Conservation (phyloP, 2,329 filamentous ascomycete genomes). For the Chaetothyriales sp. region DNA sequence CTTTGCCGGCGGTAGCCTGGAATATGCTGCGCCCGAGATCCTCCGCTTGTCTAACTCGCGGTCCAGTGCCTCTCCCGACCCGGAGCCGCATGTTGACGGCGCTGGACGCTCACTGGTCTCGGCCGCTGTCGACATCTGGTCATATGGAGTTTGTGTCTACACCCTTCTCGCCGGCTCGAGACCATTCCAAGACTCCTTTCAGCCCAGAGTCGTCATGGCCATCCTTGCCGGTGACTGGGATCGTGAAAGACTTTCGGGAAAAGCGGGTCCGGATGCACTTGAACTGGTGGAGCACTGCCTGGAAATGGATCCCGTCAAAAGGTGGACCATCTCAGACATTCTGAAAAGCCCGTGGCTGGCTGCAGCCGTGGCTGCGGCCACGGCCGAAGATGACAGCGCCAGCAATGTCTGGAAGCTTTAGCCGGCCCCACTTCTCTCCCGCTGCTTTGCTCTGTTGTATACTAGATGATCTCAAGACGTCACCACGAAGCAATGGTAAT, state of each 20-base stretch:
- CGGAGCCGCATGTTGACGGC: not conserved
- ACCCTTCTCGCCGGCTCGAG: conserved; percentile 46
- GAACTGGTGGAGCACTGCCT: conserved; percentile 49
- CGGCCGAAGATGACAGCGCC: conserved; percentile 1
- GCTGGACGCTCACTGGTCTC: conserved; percentile 24
- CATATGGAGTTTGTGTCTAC: conserved; percentile 51
- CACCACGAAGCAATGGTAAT: not conserved
- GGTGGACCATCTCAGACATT: conserved; percentile 46
- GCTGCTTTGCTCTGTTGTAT: not conserved
- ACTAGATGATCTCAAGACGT: not conserved
- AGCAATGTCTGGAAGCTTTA: not conserved
- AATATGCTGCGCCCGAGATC: conserved; percentile 38
- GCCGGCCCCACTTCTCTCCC: not conserved
- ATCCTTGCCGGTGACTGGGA: conserved; percentile 50
- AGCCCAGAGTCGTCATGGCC: conserved; percentile 44
- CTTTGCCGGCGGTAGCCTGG: conserved; percentile 44
- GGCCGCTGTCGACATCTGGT: conserved; percentile 52
- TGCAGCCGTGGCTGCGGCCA: conserved; percentile 16
- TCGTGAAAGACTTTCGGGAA: conserved; percentile 16
- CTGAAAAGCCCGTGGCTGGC: conserved; percentile 44
- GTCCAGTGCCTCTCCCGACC: not conserved
- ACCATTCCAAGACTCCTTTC: conserved; percentile 49
- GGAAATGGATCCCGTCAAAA: conserved; percentile 39
- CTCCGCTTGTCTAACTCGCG: conserved; percentile 21
- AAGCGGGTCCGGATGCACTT: conserved; percentile 30